Percentiles rank a stretch among this genome's conserved stretches.
phyloP scores from a whole-genome alignment of 1,139 yeast genomes.

The Debaryomyces fabryi region DNA sequence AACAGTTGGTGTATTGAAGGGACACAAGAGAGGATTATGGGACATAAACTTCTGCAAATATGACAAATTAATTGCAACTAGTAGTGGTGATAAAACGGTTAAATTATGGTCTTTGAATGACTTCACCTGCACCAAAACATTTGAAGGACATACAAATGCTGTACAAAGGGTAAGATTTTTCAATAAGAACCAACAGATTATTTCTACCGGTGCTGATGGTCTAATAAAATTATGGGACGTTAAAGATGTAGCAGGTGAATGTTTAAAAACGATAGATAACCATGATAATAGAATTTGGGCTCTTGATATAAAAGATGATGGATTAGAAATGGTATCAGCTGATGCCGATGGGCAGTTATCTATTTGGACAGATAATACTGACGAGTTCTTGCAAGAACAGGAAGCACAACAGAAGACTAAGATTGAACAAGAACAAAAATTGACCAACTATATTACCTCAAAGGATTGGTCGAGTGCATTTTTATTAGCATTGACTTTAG shows the following conservation, averaged over 20 bases:
- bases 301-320: conserved; percentile 64
- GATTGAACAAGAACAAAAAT: conserved; percentile 85
- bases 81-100: conserved; percentile 88
- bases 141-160: conserved; percentile 94
- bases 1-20: conserved; percentile 77
- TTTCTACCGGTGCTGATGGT: conserved; percentile 94
- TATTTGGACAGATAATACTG: conserved; percentile 87
- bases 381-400: conserved; percentile 56
- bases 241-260: conserved; percentile 64
- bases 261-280: conserved; percentile 79
- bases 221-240: conserved; percentile 88
- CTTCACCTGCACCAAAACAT: conserved; percentile 73
- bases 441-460: conserved; percentile 68
- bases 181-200: conserved; percentile 66
- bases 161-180: conserved; percentile 80
- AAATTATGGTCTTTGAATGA: conserved; percentile 87
- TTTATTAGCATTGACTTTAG: conserved; percentile 76
- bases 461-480: conserved; percentile 91
- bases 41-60: conserved; percentile 79
- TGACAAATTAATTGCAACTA: conserved; percentile 76
- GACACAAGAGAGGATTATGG: conserved; percentile 96
- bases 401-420: conserved; percentile 56
- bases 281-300: conserved; percentile 98
- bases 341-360: conserved; percentile 95
- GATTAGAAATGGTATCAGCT: conserved; percentile 73